Evolutionary conservation across 1,284 basidiomycete species (phyloP), one percentile per base, ranked within the genome.

Genomic region (Cutaneotrichosporon cutaneum): DNA sequence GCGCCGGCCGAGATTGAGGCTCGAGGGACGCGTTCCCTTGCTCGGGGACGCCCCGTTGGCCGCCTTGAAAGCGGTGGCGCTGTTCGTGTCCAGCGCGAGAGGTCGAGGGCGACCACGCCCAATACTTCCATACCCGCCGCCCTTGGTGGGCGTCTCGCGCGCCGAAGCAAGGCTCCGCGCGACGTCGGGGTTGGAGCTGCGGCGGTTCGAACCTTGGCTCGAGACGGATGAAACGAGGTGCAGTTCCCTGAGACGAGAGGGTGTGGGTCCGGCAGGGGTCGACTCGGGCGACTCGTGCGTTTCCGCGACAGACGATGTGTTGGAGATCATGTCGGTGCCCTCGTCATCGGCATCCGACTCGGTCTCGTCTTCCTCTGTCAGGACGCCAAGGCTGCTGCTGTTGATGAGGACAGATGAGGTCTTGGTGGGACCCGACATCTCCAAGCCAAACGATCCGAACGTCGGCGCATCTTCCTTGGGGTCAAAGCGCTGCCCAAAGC

Each of bases 321-420:
- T 51, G 13, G 60, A 62, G 13, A 16, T 55, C 55, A 58, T 44
- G 18, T 62, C 60, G 3, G 56, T 54, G 11, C 50, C 61, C 11
- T 57, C 59, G 7, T 48, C 54, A 21, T 51, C 66, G 10, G 63
- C 67, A 16, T 74, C 76, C 10, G 73, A 74, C 54, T 75, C 75
- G 30, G 71, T 71, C 56, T 77, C 77, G 55, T 78, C 76, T 26
- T 74, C 75, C 48, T 77, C 76, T n/a, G 66, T 59, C 30, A 67
- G 33, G 9, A 68, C 35, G 66, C 70, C 62, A 68, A 63, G 54
- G 69, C 72, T 48, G 56, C 35, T 39, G 56, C 64, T 36, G 61
- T 64, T 39, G 36, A 68, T 56, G 47, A 69, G 56, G 47, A 67
- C 56, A 64, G 56, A 66, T 24, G 57, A 66, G 21, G 53, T 61